These are phyloP conservation scores for Inga oerstediana DNA, from an alignment of 306 rosid species.

Conservation along the genomic window DNA sequence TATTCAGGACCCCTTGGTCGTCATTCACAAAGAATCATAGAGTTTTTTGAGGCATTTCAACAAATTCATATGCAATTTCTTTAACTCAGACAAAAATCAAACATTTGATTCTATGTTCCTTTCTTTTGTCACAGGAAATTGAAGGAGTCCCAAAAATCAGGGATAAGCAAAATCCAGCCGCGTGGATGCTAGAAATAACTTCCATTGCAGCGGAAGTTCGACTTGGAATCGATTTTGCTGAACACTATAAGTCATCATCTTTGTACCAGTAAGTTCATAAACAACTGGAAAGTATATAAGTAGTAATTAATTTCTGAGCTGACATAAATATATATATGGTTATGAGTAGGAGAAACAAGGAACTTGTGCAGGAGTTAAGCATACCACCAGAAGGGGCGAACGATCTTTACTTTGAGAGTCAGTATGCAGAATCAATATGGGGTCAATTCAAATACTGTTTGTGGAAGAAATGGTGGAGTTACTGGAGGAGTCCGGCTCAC, in stretches of 20 bases:
- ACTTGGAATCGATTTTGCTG: constrained; percentile 62
- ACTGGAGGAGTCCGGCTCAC: constrained; percentile 95
- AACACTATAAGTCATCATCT: constrained; percentile 53
- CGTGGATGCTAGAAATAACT: constrained; percentile 83
- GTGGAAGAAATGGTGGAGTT: constrained; percentile 94
- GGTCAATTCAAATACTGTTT: constrained; percentile 79
- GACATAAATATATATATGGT: neutral
- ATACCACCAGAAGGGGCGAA: constrained; percentile 58
- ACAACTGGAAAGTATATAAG: neutral
- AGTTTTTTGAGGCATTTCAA: constrained; percentile 68
- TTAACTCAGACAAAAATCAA: neutral
- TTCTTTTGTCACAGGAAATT: constrained; percentile 46
- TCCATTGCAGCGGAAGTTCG: constrained; percentile 62
- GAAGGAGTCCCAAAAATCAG: constrained; percentile 60
- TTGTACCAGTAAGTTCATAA: constrained; percentile 48
- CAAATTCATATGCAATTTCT: neutral
- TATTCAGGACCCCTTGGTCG: constrained; percentile 78
- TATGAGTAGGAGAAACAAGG: constrained; percentile 67
- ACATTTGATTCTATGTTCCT: constrained; percentile 1
- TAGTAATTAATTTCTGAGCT: neutral
- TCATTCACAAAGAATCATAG: constrained; percentile 62
- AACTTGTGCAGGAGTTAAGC: constrained; percentile 62
- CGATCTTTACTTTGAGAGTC: constrained; percentile 66
- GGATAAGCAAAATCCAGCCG: constrained; percentile 70
- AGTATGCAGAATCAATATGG: constrained; percentile 69